A percentile compares a stretch with the other conserved stretches of the same genome.
Conservation (phyloP, 805 yeast genomes). For the Sugiyamaella floridensis region DNA sequence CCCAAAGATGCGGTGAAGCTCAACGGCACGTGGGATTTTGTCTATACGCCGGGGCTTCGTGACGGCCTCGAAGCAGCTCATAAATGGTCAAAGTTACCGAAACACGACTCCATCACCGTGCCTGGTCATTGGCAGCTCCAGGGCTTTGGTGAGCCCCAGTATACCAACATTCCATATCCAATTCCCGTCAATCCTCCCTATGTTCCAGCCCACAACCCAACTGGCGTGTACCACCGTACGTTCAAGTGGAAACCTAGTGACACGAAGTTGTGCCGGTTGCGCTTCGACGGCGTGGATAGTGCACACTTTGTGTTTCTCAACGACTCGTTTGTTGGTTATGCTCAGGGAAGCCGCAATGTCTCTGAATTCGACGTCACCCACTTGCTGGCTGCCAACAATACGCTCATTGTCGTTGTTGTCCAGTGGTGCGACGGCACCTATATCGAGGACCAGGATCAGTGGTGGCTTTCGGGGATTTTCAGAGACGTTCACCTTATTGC, state of each 20-base stretch:
- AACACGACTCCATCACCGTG: slow-evolving; percentile 15
- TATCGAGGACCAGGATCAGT: slow-evolving; percentile 36
- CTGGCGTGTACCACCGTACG: slow-evolving; percentile 30
- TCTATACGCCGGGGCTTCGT: slow-evolving; percentile 13
- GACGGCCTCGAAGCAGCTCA: neutral
- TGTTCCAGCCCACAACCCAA: slow-evolving; percentile 30
- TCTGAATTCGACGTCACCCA: slow-evolving; percentile 30
- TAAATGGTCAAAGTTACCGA: neutral
- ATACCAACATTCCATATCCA: slow-evolving; percentile 31
- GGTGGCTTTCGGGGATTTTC: slow-evolving; percentile 37
- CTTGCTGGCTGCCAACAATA: slow-evolving; percentile 9
- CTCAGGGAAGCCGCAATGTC: slow-evolving; percentile 32
- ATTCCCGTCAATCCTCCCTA: slow-evolving; percentile 31
- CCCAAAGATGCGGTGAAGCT: slow-evolving; percentile 12
- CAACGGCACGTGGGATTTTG: slow-evolving; percentile 27
- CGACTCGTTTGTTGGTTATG: slow-evolving; percentile 29
- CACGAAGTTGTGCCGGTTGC: slow-evolving; percentile 17
- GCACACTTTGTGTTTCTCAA: slow-evolving; percentile 33
- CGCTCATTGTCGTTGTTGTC: slow-evolving; percentile 27
- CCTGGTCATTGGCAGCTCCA: slow-evolving; percentile 36
- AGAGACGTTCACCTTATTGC: slow-evolving; percentile 32
- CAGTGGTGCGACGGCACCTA: slow-evolving; percentile 33
- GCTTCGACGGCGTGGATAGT: slow-evolving; percentile 36
- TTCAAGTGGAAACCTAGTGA: slow-evolving; percentile 18
- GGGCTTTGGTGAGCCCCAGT: slow-evolving; percentile 32